A percentile compares a stretch with the other conserved stretches of the same genome.
Conservation (phyloP, 2,329 filamentous ascomycete species). For the Phoma sp. region DNA sequence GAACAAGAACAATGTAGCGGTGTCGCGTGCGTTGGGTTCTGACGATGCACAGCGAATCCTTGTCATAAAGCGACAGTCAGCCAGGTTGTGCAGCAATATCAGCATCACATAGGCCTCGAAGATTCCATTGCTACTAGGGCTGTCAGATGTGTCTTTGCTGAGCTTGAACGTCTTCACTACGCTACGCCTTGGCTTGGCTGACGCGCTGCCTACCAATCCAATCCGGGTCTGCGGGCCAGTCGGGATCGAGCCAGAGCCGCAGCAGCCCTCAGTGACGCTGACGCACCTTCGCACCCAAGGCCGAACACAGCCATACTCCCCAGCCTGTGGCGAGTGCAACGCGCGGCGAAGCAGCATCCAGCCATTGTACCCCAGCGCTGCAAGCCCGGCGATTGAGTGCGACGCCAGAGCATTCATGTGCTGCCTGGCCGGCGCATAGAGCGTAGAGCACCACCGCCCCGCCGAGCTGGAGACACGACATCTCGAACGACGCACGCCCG, state of each 20-base stretch:
- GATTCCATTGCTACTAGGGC: background rate
- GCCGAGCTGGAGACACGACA: constrained; percentile 35
- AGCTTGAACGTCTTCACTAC: background rate
- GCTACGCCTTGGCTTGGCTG: constrained; percentile 5
- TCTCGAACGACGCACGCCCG: background rate
- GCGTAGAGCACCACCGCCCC: constrained; percentile 30
- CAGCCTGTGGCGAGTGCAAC: constrained; percentile 26
- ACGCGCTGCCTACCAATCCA: constrained; percentile 3
- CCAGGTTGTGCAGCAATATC: background rate
- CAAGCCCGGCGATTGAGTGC: constrained; percentile 9
- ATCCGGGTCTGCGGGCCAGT: constrained; percentile 17
- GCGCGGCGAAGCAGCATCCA: constrained; percentile 18
- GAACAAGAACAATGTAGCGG: background rate
- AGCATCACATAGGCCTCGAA: background rate
- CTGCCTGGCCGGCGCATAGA: constrained; percentile 33
- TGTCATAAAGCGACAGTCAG: background rate
- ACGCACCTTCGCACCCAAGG: constrained; percentile 14
- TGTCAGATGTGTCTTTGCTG: background rate
- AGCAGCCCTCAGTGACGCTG: constrained; percentile 30
- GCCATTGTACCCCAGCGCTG: constrained; percentile 11
- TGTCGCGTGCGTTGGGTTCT: constrained; percentile 20
- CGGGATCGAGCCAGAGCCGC: constrained; percentile 25
- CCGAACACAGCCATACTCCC: constrained; percentile 24
- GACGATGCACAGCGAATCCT: constrained; percentile 1
- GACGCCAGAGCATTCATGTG: constrained; percentile 34